phyloP scores from a whole-genome alignment of 1,284 basidiomycete genomes.

The Ustilago lituana region DNA sequence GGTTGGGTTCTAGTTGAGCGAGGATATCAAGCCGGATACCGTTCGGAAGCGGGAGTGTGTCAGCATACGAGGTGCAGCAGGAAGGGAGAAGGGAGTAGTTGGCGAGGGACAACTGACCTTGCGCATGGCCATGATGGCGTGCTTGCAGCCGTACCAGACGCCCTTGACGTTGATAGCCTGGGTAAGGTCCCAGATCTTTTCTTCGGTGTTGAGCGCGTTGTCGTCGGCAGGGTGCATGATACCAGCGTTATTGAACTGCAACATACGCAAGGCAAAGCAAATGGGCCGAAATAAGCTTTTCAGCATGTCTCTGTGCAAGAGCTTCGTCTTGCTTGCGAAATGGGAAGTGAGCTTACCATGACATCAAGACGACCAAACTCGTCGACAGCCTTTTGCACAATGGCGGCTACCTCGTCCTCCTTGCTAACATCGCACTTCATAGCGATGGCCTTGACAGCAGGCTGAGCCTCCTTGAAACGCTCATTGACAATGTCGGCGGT shows the following conservation, averaged over 20 bases:
- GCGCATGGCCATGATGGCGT: conserved; percentile 94
- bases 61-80: no score
- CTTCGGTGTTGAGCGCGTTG: conserved; percentile 92
- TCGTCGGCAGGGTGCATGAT: conserved; percentile 96
- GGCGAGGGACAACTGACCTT: no score
- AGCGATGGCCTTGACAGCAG: conserved; percentile 72
- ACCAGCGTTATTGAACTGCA: conserved; percentile 70
- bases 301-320: no score
- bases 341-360: conserved; percentile 69
- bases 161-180: conserved; percentile 96
- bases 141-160: conserved; percentile 96
- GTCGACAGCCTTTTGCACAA: conserved; percentile 81
- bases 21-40: no score
- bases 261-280: neutral
- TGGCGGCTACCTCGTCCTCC: conserved; percentile 82
- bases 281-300: neutral
- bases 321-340: no score
- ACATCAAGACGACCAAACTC: conserved; percentile 90
- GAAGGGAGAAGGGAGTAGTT: no score
- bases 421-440: conserved; percentile 86
- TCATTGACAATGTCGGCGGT: conserved; percentile 75
- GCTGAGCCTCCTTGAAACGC: conserved; percentile 74
- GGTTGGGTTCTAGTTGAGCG: conserved; percentile 71
- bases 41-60: no score
- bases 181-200: conserved; percentile 80